Evolutionary conservation across 108 stramenopile genomes (phyloP).

Genomic region (Nannochloropsis granulata): DNA sequence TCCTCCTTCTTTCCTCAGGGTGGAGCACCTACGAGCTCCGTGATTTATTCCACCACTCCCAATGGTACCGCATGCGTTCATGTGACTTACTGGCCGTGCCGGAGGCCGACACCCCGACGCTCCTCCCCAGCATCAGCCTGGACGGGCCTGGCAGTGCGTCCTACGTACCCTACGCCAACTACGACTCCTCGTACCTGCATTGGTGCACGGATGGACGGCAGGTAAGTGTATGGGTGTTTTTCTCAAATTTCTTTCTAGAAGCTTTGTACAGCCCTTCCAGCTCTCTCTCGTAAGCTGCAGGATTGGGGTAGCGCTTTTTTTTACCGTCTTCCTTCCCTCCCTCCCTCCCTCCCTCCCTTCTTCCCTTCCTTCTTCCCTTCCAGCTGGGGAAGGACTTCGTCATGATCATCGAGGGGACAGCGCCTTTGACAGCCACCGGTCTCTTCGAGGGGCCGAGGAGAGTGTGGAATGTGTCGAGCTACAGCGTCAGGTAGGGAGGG

Average conservation of each 20-base stretch:
- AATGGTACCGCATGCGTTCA: neutral
- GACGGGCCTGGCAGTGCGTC: neutral
- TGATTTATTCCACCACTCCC: neutral
- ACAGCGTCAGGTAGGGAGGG: neutral
- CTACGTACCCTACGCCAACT: neutral
- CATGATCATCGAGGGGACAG: neutral
- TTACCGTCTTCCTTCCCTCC: neutral
- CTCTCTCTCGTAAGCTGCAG: no score
- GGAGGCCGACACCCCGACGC: neutral
- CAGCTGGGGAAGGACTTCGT: neutral
- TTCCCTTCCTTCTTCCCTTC: neutral
- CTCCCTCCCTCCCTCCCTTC: neutral
- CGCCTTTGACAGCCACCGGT: neutral
- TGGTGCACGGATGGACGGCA: neutral
- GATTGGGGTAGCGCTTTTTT: neutral
- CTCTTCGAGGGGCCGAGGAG: neutral
- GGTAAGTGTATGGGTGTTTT: neutral
- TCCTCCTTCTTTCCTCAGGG: neutral
- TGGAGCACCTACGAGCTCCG: neutral
- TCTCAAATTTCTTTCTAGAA: no score
- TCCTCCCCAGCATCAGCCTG: neutral
- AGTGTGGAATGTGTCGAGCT: neutral
- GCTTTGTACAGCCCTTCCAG: no score
- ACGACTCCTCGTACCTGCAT: neutral
- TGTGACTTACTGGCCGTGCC: neutral